A percentile compares a stretch with the other conserved stretches of the same genome.
Conservation (phyloP, 208 protist species). For the Naegleria gruberi region DNA sequence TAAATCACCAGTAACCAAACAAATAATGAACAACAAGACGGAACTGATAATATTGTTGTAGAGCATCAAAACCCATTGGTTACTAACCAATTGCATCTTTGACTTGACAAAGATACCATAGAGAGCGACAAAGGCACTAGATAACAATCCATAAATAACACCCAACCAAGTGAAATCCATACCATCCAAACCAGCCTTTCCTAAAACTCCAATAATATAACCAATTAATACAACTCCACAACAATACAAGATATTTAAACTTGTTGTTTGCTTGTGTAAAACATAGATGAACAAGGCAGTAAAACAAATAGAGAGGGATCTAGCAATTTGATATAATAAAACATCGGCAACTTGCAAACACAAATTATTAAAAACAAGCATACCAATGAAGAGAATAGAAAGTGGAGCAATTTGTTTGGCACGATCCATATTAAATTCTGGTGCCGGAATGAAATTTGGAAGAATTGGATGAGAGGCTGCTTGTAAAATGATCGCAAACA, state of each 20-base stretch:
- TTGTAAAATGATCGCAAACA: constrained; percentile 21
- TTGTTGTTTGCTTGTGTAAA: constrained; percentile 41
- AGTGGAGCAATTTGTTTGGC: constrained; percentile 45
- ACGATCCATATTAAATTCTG: constrained; percentile 41
- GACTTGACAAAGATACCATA: neutral
- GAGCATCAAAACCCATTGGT: constrained; percentile 2
- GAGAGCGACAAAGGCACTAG: neutral
- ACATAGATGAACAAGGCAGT: constrained; percentile 51
- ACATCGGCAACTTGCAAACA: constrained; percentile 59
- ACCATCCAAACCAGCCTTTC: constrained; percentile 29
- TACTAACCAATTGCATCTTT: neutral
- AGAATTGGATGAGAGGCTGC: neutral
- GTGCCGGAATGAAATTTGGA: constrained; percentile 30
- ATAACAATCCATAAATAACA: constrained; percentile 15
- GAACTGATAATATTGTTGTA: constrained; percentile 4
- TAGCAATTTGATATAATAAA: constrained; percentile 55
- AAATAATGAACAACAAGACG: neutral
- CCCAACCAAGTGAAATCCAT: constrained; percentile 17
- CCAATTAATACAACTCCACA: constrained; percentile 50
- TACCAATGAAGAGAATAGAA: constrained; percentile 44
- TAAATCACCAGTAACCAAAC: constrained; percentile 23
- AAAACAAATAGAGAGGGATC: constrained; percentile 57
- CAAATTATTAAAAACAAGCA: constrained; percentile 64
- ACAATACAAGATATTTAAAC: constrained; percentile 12
- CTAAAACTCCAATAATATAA: constrained; percentile 43